Evolutionary conservation across 345 rosid species (phyloP), one percentile per base, ranked within the genome.

Genomic region (Leavenworthia alabamica): DNA sequence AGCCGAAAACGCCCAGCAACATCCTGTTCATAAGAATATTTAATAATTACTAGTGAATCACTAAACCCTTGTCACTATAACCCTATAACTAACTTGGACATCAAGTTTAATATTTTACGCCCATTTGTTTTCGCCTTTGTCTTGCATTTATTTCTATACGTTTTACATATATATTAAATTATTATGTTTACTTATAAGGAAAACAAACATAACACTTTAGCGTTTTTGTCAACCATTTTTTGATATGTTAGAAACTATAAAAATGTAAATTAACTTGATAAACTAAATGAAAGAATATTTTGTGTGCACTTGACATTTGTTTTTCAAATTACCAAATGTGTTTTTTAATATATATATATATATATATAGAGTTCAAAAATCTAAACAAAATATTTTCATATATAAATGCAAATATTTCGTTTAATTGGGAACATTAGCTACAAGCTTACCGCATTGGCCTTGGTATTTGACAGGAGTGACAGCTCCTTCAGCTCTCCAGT

Each of bases 1-100:
- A 0, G 88, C 77, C 2, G 88, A 79, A 62, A 81, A 85, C 40
- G 88, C 91, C 88, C 86, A 82, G 41, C 91, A 85, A 70, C 76
- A 41, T 24, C 77, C 77, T 73, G 37, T 9, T 29, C 6, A 51
- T 15, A 24, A 29, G 28, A 7, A 61, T 9, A 51, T 50, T 27
- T 40, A 1, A 26, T 65, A 13, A 56, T 4, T 24, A 20, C n/a
- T 32, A 59, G 19, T 14, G 14, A 33, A 49, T 39, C 49, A 47
- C 6, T 42, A 26, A 13, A 29, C 22, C 23, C 19, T 28, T 17
- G 6, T 44, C 17, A 11, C 39, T 17, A 37, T 50, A 27, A 7
- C 10, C 48, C 41, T 50, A 62, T 17, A 60, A 27, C 14, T 26
- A 12, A 35, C 47, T 65, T 65, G 62, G 43, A 23, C 35, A 5